A percentile compares a stretch with the other conserved stretches of the same genome.
phyloP scores from a whole-genome alignment of 345 rosid genomes.

The Bretschneidera sinensis region DNA sequence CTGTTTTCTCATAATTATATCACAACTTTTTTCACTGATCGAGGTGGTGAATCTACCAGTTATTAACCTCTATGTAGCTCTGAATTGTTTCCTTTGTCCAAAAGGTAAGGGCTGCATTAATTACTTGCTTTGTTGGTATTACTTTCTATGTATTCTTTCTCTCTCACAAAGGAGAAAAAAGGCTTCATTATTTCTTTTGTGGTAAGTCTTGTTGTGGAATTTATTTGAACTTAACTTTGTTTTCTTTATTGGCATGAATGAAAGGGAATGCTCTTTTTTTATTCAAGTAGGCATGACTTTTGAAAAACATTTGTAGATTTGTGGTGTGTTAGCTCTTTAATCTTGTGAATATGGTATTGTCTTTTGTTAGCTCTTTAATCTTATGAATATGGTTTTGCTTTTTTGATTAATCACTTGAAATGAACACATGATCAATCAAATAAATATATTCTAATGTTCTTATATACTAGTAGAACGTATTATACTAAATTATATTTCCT shows the following conservation, averaged over 20 bases:
- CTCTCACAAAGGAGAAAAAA: slow-evolving; percentile 51
- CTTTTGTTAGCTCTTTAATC: too few species aligned
- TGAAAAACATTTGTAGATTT: slow-evolving; percentile 38
- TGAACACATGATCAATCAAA: too few species aligned
- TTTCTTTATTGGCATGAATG: slow-evolving; percentile 7
- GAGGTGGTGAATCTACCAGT: not conserved
- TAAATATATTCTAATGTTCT: too few species aligned
- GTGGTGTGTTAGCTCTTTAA: too few species aligned
- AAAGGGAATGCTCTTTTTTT: slow-evolving; percentile 7
- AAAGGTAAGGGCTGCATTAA: slow-evolving; percentile 78
- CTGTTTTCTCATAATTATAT: not conserved
- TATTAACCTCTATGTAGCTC: not conserved
- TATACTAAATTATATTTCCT: too few species aligned
- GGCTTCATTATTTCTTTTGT: slow-evolving; percentile 60
- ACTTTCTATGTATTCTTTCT: slow-evolving; percentile 67
- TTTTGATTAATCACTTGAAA: too few species aligned
- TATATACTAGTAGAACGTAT: too few species aligned
- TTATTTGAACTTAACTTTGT: slow-evolving; percentile 7
- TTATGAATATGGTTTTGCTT: too few species aligned
- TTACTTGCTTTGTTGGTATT: slow-evolving; percentile 94
- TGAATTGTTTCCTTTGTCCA: not conserved
- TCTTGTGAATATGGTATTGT: too few species aligned
- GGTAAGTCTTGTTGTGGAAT: slow-evolving; percentile 38
- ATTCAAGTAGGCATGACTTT: slow-evolving; percentile 13
- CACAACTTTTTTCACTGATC: not conserved